Evolutionary conservation across 371 early-diverging fungal genomes (phyloP).

Genomic region (Rhizopus arrhizus): DNA sequence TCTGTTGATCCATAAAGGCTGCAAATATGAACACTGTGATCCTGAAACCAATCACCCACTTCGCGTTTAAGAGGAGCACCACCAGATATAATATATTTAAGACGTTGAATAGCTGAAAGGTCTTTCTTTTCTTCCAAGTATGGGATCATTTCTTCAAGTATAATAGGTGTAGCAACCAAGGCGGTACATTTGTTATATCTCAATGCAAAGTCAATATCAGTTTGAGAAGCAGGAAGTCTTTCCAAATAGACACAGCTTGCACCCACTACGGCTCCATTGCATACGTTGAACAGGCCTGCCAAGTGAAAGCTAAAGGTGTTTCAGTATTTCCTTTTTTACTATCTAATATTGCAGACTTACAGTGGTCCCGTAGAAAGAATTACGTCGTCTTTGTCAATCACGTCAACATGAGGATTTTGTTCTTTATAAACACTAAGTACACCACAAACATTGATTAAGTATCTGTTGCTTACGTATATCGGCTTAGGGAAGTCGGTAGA

Average conservation of each 20-base stretch:
- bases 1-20: constrained; percentile 23
- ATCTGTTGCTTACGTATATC: constrained; percentile 24
- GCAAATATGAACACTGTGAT: constrained; percentile 17
- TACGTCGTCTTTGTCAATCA: constrained; percentile 5
- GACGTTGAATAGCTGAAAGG: constrained; percentile 7
- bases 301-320: constrained; percentile 20
- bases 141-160: constrained; percentile 21
- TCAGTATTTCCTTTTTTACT: not conserved
- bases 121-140: constrained; percentile 17
- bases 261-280: constrained; percentile 7
- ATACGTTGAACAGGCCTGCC: constrained; percentile 12
- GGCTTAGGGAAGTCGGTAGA: constrained; percentile 32
- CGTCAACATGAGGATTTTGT: not conserved
- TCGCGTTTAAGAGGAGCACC: constrained; percentile 70
- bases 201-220: constrained; percentile 12
- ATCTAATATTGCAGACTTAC: constrained; percentile 7
- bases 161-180: constrained; percentile 14
- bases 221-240: constrained; percentile 16
- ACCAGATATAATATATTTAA: constrained; percentile 66
- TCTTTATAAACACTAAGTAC: constrained; percentile 3
- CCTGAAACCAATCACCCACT: constrained; percentile 16
- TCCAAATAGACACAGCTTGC: constrained; percentile 21
- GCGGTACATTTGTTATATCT: constrained; percentile 10
- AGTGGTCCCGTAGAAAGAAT: constrained; percentile 14
- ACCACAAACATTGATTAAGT: constrained; percentile 9